phyloP scores from a whole-genome alignment of 371 early-diverging fungal genomes.

The Apophysomyces variabilis region DNA sequence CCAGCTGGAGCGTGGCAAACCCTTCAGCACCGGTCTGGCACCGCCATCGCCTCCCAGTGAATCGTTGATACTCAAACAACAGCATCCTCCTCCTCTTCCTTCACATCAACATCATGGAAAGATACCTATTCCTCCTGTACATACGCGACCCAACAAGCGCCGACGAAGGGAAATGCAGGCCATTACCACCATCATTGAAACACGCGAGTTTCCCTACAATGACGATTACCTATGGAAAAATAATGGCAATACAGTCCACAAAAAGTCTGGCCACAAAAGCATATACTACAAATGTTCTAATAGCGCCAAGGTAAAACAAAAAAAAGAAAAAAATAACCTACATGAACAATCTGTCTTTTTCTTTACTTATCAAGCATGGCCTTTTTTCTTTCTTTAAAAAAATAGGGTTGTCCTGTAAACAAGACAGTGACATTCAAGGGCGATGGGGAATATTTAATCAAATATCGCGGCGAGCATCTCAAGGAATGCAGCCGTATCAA shows the following conservation, averaged over 20 bases:
- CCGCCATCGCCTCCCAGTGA: slow-evolving; percentile 5
- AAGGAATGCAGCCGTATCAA: slow-evolving; percentile 40
- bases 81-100: too few relatives aligned
- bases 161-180: slow-evolving; percentile 63
- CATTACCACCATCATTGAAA: slow-evolving; percentile 58
- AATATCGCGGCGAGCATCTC: slow-evolving; percentile 55
- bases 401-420: slow-evolving; percentile 47
- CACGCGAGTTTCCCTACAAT: slow-evolving; percentile 44
- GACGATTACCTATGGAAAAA: slow-evolving; percentile 61
- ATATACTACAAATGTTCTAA: slow-evolving; percentile 59
- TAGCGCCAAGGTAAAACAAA: slow-evolving; percentile 27
- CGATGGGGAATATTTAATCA: slow-evolving; percentile 53
- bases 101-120: neutral
- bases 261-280: slow-evolving; percentile 58
- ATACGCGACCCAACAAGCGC: slow-evolving; percentile 38
- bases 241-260: slow-evolving; percentile 59
- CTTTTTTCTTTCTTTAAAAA: too few relatives aligned
- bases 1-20: neutral
- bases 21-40: slow-evolving; percentile 2
- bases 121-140: slow-evolving; percentile 6
- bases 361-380: too few relatives aligned
- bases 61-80: neutral
- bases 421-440: slow-evolving; percentile 61
- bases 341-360: too few relatives aligned
- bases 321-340: neutral